Base-by-base conservation (phyloP, 1,139 yeast genomes). In the Yamadazyma sp. region DNA sequence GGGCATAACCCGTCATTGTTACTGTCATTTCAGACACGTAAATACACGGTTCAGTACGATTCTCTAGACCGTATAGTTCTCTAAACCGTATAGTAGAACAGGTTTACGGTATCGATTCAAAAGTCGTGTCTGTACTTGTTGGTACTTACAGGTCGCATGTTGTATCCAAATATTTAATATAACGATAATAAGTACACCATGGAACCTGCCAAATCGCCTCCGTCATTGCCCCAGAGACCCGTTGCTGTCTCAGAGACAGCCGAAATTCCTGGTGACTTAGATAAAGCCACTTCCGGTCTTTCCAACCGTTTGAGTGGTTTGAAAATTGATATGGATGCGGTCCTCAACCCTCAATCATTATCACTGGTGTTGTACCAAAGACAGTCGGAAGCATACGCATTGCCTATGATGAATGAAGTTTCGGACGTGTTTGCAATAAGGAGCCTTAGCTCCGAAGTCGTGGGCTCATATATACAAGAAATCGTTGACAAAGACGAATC, bases 371-470 rank as follows among this genome's bases (percentile, higher is more conserved):
- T 57, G 9, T 48, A 60, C 14, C 53, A 57, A 27, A 53, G 75
- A 43, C 75, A 70, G 43, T 48, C 55, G 36, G 71, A 67, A 37
- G 33, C 54, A 4, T 66, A 62, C 41, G 46, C 53, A 6, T 52
- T 62, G n/a, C 68, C 69, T 3, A 51, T 45, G 24, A 58, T 67
- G 61, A 66, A 67, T 43, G 72, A 70, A 42, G 53, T 58, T 17
- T 61, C 69, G 5, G 75, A 69, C 33, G 51, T 58, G 10, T 61
- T 62, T 42, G 45, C 56, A 4, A 37, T 41, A 4, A 41, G 41
- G 12, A 49, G 46, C 30, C 37, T 49, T 20, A 37, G 40, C 15
- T 46, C 44, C 7, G 46, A 40, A 7, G n/a, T 37, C 2, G 34
- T 44, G 16, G 30, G 30, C 14, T 33, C 33, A 7, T 41, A 39